Evolutionary conservation across 2,329 filamentous ascomycete genomes (phyloP).

Genomic region (Drechslerella coelobrocha): DNA sequence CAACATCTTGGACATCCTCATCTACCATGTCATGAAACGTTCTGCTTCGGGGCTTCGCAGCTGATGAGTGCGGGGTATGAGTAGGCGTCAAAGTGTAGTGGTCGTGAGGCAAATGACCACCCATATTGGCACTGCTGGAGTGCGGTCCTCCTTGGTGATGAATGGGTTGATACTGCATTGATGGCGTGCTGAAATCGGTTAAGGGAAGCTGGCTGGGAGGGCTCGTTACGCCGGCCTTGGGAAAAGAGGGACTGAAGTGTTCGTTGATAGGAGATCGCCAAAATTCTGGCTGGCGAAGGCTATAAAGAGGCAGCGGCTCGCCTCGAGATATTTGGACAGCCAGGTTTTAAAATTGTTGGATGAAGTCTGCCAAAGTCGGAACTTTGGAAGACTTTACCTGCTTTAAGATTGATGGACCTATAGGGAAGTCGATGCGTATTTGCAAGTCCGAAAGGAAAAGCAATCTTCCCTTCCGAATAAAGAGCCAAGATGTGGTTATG

Average conservation of each 20-base stretch:
- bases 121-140: constrained; percentile 47
- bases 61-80: constrained; percentile 46
- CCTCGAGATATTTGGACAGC: constrained; percentile 51
- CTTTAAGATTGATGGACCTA: constrained; percentile 11
- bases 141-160: constrained; percentile 44
- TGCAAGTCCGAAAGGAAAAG: constrained; percentile 38
- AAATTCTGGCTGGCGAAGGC: constrained; percentile 49
- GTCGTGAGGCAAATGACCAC: constrained; percentile 44
- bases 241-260: constrained; percentile 48
- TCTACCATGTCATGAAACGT: constrained; percentile 52
- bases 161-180: constrained; percentile 49
- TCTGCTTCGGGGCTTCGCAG: constrained; percentile 44
- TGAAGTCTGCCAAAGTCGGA: constrained; percentile 51
- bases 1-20: constrained; percentile 54
- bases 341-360: constrained; percentile 48
- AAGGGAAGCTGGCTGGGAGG: constrained; percentile 47
- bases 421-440: constrained; percentile 41
- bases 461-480: constrained; percentile 12
- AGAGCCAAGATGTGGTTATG: constrained; percentile 5
- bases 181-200: constrained; percentile 44
- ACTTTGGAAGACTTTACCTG: constrained; percentile 49
- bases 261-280: constrained; percentile 50
- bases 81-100: constrained; percentile 45
- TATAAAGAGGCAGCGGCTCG: constrained; percentile 48
- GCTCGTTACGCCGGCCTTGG: constrained; percentile 37